phyloP scores from a whole-genome alignment of 2,329 filamentous ascomycete genomes.

The Neonectria sp. region DNA sequence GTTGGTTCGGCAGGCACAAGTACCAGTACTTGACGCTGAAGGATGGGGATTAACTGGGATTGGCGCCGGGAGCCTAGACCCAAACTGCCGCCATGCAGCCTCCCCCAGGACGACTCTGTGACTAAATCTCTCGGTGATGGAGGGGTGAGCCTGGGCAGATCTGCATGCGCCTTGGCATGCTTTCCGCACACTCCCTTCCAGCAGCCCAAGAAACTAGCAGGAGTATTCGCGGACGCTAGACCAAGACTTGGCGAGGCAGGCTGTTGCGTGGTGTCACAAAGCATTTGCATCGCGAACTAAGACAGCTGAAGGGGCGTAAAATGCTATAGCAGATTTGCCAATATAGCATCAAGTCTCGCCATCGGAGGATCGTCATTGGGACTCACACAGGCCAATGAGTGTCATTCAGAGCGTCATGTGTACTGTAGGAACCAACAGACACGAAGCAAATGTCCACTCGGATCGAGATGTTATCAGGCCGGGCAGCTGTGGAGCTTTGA shows the following conservation, averaged over 20 bases:
- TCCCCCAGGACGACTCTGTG: constrained; percentile 36
- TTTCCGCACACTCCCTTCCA: constrained; percentile 25
- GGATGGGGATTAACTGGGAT: constrained; percentile 7
- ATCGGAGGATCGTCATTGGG: constrained; percentile 31
- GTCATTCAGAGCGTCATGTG: background rate
- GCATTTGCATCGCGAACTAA: constrained; percentile 6
- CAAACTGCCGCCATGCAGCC: constrained; percentile 34
- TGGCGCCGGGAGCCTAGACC: constrained; percentile 30
- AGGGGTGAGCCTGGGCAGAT: constrained; percentile 35
- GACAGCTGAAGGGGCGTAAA: background rate
- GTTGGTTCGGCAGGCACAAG: constrained; percentile 3
- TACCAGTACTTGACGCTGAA: constrained; percentile 14
- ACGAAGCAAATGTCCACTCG: background rate
- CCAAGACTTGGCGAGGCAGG: constrained; percentile 30
- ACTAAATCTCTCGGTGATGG: constrained; percentile 30
- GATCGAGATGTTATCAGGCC: background rate
- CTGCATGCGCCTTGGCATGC: constrained; percentile 30
- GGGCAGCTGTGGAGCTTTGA: constrained; percentile 6
- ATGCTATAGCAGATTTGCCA: constrained; percentile 39
- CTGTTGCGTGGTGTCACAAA: constrained; percentile 23
- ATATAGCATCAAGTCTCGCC: constrained; percentile 29
- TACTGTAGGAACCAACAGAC: background rate
- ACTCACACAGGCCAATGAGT: constrained; percentile 3
- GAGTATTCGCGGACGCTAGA: constrained; percentile 14
- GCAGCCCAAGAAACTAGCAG: background rate